A percentile compares a stretch with the other conserved stretches of the same genome.
Conservation (phyloP, 164 flowering plant species). For the Tetracentron sinense region DNA sequence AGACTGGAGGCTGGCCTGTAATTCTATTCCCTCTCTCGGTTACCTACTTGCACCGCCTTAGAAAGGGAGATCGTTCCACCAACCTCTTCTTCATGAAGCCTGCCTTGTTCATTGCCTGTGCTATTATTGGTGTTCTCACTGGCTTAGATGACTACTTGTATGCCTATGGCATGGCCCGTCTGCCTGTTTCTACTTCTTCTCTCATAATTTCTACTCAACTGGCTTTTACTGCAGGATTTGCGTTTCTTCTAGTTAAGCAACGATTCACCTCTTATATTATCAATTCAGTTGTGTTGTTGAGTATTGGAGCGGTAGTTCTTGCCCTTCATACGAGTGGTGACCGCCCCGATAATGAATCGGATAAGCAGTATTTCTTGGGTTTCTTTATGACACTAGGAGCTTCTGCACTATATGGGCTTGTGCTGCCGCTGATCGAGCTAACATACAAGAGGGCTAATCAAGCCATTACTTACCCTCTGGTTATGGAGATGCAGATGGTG, state of each 20-base stretch:
- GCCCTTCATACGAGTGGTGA: slow-evolving; percentile 38
- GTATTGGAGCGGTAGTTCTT: slow-evolving; percentile 39
- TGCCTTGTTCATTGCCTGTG: slow-evolving; percentile 25
- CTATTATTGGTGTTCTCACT: slow-evolving; percentile 39
- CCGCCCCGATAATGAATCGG: slow-evolving; percentile 29
- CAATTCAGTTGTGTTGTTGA: slow-evolving; percentile 45
- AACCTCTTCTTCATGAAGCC: slow-evolving; percentile 24
- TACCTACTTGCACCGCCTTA: slow-evolving; percentile 14
- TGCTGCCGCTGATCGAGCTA: slow-evolving; percentile 46
- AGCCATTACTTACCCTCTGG: slow-evolving; percentile 29
- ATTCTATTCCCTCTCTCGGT: slow-evolving; percentile 34
- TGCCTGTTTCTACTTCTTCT: slow-evolving; percentile 55
- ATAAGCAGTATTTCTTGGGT: slow-evolving; percentile 29
- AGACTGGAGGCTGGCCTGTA: slow-evolving; percentile 54
- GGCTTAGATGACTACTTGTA: slow-evolving; percentile 52
- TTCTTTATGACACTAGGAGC: slow-evolving; percentile 47
- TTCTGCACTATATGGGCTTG: slow-evolving; percentile 35
- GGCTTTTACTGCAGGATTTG: slow-evolving; percentile 54
- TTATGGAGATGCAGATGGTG: slow-evolving; percentile 52
- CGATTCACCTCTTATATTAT: slow-evolving; percentile 43
- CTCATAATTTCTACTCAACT: slow-evolving; percentile 47
- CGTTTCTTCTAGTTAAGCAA: slow-evolving; percentile 47
- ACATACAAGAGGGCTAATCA: slow-evolving; percentile 39
- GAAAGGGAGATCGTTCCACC: background rate
- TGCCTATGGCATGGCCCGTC: slow-evolving; percentile 37